phyloP scores from a whole-genome alignment of 495 filamentous ascomycete species.

The Ramalina peruviana region DNA sequence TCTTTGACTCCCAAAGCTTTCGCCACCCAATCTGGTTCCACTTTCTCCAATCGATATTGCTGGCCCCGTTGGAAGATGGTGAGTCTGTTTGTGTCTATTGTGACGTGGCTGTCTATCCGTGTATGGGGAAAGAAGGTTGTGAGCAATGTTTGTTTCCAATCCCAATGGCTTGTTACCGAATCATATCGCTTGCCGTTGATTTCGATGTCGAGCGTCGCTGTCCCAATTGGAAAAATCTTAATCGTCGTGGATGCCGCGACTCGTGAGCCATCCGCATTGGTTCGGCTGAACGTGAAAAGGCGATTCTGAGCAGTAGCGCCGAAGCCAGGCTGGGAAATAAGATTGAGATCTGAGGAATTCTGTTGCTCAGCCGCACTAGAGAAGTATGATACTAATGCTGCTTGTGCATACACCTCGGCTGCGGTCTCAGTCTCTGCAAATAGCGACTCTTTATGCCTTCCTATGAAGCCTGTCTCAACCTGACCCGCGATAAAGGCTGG shows the following conservation, averaged over 20 bases:
- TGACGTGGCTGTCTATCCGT: slow-evolving; percentile 64
- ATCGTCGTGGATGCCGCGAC: slow-evolving; percentile 42
- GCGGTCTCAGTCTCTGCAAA: slow-evolving; percentile 41
- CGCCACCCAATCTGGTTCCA: slow-evolving; percentile 66
- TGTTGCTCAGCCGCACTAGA: slow-evolving; percentile 23
- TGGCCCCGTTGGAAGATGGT: slow-evolving; percentile 72
- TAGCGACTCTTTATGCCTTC: slow-evolving; percentile 65
- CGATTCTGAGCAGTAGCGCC: slow-evolving; percentile 37
- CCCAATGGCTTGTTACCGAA: slow-evolving; percentile 30
- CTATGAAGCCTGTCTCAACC: slow-evolving; percentile 93
- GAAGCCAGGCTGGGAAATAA: slow-evolving; percentile 34
- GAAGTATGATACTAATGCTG: slow-evolving; percentile 56
- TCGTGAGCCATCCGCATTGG: slow-evolving; percentile 13
- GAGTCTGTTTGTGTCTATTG: slow-evolving; percentile 43
- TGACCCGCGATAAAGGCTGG: slow-evolving; percentile 72
- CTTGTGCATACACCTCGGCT: slow-evolving; percentile 65
- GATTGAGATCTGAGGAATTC: slow-evolving; percentile 17
- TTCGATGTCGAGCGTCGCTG: slow-evolving; percentile 47
- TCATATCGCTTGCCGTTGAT: slow-evolving; percentile 39
- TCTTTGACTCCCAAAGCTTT: slow-evolving; percentile 78
- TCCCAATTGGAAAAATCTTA: slow-evolving; percentile 47
- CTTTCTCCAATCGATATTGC: slow-evolving; percentile 55
- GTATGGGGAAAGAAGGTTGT: slow-evolving; percentile 59
- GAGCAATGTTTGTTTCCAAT: slow-evolving; percentile 24
- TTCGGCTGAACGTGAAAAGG: slow-evolving; percentile 39